Evolutionary conservation across 164 flowering plant genomes (phyloP), one percentile per base, ranked within the genome.

Genomic region (Platanus orientalis): DNA sequence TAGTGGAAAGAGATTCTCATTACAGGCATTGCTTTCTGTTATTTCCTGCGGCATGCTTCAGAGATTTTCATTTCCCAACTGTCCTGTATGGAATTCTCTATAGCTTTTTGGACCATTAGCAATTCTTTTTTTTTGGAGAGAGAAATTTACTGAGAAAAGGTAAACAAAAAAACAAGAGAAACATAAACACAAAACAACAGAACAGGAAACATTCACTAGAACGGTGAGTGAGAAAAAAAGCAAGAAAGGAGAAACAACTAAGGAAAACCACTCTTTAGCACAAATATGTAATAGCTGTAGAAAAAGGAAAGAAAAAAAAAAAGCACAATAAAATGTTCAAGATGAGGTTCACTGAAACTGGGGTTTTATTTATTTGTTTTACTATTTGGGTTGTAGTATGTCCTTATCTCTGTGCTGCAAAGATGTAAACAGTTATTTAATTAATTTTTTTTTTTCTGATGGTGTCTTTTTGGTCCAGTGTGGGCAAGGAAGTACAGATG

Each of bases 401-500:
- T 52, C 36, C 34, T 44, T 13, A 0, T 36, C 23, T 24, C 44
- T 52, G 20, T 24, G 14, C 23, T 20, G 32, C n/a, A 21, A 60
- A 20, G 48, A 39, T 66, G 9, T 66, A 51, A 61, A 5, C 17
- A 19, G 4, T 16, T 52, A 24, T 26, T n/a, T n/a, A n/a, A n/a
- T n/a, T n/a, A n/a, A n/a, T n/a, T n/a, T n/a, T 7, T 36, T 14
- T 20, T 20, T 29, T 12, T 23, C 47, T 40, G 26, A 50, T 48
- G 25, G 55, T 71, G 24, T 67, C 42, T 23, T 64, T 52, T 76
- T 73, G 57, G 64, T 66, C 28, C 57, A 95, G 99, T 95, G 97
- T 76, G 99, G 99, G 61, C 97, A 86, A 75, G 99, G 99, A 67
- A 80, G 92, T 72, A 92, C 97, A 64, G 97, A 95, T 76, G 97